phyloP scores from a whole-genome alignment of 2,329 filamentous ascomycete species.

The Botrytis elliptica region DNA sequence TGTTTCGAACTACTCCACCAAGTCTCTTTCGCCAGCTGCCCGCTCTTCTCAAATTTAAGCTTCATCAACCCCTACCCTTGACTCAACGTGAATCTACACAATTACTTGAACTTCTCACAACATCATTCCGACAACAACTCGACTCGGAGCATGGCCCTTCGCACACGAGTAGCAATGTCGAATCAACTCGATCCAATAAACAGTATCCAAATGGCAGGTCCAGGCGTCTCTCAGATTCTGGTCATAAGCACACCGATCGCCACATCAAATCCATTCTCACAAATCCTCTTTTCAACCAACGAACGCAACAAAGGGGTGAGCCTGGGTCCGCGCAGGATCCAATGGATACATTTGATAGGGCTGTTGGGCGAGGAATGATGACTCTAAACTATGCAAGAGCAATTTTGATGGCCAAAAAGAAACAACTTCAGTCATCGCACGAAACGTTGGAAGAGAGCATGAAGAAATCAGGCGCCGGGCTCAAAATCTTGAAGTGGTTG shows the following conservation, averaged over 20 bases:
- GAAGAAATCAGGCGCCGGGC: constrained; percentile 36
- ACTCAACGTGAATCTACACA: constrained; percentile 57
- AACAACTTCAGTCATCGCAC: constrained; percentile 27
- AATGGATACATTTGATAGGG: constrained; percentile 38
- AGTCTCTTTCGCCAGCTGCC: constrained; percentile 50
- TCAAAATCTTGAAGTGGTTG: constrained; percentile 38
- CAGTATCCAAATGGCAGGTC: constrained; percentile 25
- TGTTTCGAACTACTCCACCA: constrained; percentile 52
- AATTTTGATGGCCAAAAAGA: constrained; percentile 32
- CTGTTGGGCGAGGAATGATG: constrained; percentile 38
- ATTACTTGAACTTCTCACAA: constrained; percentile 58
- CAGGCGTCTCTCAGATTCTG: constrained; percentile 24
- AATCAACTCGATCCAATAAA: constrained; percentile 1
- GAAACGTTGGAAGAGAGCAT: constrained; percentile 30
- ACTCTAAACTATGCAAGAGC: constrained; percentile 30
- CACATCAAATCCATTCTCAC: constrained; percentile 51
- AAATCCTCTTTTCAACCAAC: constrained; percentile 47
- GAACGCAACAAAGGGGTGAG: neutral
- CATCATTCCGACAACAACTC: constrained; percentile 62
- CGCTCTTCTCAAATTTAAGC: constrained; percentile 44
- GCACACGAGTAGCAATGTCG: constrained; percentile 34
- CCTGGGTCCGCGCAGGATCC: constrained; percentile 25
- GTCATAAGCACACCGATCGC: constrained; percentile 40
- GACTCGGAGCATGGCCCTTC: constrained; percentile 51
- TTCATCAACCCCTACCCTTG: constrained; percentile 52